phyloP scores from a whole-genome alignment of 331 rosid species.

The Rosa hybrid region DNA sequence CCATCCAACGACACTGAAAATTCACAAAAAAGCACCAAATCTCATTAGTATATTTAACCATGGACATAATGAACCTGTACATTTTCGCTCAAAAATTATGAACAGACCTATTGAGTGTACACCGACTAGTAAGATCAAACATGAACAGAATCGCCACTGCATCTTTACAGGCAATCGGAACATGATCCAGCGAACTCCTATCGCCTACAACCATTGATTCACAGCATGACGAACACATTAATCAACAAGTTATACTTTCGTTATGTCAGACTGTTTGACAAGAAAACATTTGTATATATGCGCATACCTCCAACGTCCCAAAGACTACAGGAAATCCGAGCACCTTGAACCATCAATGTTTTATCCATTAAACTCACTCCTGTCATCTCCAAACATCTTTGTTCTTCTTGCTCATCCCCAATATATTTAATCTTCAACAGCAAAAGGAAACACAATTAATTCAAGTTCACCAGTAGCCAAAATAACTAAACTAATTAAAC shows the following conservation, averaged over 20 bases:
- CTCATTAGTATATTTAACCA: not conserved
- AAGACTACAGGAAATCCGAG: constrained; percentile 68
- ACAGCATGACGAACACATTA: not conserved
- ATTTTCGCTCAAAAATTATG: not conserved
- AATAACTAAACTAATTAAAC: not conserved
- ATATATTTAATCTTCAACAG: constrained; percentile 69
- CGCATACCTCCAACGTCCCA: constrained; percentile 91
- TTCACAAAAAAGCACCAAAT: not conserved
- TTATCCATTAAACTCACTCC: constrained; percentile 90
- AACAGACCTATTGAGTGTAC: constrained; percentile 68
- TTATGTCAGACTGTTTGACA: not conserved
- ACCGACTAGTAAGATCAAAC: constrained; percentile 95
- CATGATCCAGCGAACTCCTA: constrained; percentile 55
- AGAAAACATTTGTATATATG: not conserved
- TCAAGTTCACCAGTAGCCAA: not conserved
- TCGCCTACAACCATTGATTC: constrained; percentile 48
- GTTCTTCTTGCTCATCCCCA: constrained; percentile 81
- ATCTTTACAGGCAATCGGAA: constrained; percentile 95
- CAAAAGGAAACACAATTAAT: not conserved
- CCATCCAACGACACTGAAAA: constrained; percentile 84
- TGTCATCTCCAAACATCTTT: constrained; percentile 67
- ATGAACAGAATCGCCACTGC: constrained; percentile 89
- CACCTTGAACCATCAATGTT: constrained; percentile 67
- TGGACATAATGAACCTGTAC: not conserved
- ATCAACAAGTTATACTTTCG: not conserved